Conservation (phyloP, 495 filamentous ascomycete genomes). For the Cercophora newfieldiana region DNA sequence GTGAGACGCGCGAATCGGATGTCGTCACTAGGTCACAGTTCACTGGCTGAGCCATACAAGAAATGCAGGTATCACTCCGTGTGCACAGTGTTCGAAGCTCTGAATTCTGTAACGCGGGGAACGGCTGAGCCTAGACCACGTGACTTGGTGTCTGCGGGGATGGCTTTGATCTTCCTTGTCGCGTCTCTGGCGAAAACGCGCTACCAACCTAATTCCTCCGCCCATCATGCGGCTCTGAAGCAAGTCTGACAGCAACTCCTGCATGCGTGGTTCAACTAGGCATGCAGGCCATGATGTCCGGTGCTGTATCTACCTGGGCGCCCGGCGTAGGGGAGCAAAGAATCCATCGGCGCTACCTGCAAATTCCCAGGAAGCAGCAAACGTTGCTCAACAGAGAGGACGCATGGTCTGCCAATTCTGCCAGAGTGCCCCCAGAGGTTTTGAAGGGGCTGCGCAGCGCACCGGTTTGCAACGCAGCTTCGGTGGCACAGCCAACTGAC, state of each 20-base stretch:
- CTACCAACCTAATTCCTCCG: neutral
- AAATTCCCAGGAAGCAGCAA: constrained; percentile 62
- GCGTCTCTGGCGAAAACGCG: neutral
- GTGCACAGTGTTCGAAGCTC: neutral
- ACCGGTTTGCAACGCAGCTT: constrained; percentile 15
- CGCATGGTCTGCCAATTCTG: constrained; percentile 38
- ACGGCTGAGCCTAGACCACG: neutral
- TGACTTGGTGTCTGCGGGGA: neutral
- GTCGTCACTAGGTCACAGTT: constrained; percentile 18
- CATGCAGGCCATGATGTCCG: neutral
- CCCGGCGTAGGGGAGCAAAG: neutral
- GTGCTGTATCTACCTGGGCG: neutral
- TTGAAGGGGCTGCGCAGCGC: constrained; percentile 33
- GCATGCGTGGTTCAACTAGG: neutral
- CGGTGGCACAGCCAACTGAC: neutral
- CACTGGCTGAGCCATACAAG: neutral
- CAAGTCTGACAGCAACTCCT: neutral
- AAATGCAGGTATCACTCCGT: neutral
- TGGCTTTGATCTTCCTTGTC: neutral
- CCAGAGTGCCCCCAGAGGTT: constrained; percentile 43
- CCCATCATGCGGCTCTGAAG: neutral
- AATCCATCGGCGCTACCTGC: constrained; percentile 21
- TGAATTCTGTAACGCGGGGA: neutral
- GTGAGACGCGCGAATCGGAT: constrained; percentile 2
- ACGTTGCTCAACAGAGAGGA: constrained; percentile 54